Evolutionary conservation across 1,284 basidiomycete species (phyloP).

Genomic region (Ustilago sp.): DNA sequence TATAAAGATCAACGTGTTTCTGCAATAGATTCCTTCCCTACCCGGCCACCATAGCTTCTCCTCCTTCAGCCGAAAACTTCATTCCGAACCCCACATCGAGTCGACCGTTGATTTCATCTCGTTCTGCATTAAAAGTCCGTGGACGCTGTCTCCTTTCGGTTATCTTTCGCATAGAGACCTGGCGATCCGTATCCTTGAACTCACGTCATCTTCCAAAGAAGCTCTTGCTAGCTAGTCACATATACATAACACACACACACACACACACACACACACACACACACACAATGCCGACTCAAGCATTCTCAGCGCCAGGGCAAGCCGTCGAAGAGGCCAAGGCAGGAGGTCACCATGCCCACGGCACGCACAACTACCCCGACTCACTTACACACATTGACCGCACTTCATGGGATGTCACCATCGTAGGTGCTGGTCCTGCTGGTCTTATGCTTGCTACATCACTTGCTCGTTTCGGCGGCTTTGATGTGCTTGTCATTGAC

Average conservation of each 20-base stretch:
- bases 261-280: not conserved
- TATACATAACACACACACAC: not conserved
- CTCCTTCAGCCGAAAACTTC: not conserved
- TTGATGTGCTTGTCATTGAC: slow-evolving; percentile 65
- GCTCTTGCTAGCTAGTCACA: no score
- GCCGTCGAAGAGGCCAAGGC: slow-evolving; percentile 54
- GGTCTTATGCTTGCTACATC: slow-evolving; percentile 65
- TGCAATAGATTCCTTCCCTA: not conserved
- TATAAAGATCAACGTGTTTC: slow-evolving; percentile 4
- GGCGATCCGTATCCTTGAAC: not conserved
- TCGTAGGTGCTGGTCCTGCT: slow-evolving; percentile 66
- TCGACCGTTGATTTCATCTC: not conserved
- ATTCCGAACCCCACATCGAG: not conserved
- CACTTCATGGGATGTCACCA: slow-evolving; percentile 60
- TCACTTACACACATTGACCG: slow-evolving; percentile 56
- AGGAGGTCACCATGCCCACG: slow-evolving; percentile 57
- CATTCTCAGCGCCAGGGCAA: slow-evolving; percentile 47
- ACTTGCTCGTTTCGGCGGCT: slow-evolving; percentile 63
- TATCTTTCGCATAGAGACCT: not conserved
- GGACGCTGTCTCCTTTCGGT: not conserved
- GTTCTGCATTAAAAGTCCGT: not conserved
- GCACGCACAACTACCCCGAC: slow-evolving; percentile 61
- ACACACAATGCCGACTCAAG: slow-evolving; percentile 33
- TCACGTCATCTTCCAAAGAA: not conserved
- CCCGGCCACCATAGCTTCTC: not conserved